Evolutionary conservation across 1,139 yeast species (phyloP).

Genomic region (Waltiozyma sp.): DNA sequence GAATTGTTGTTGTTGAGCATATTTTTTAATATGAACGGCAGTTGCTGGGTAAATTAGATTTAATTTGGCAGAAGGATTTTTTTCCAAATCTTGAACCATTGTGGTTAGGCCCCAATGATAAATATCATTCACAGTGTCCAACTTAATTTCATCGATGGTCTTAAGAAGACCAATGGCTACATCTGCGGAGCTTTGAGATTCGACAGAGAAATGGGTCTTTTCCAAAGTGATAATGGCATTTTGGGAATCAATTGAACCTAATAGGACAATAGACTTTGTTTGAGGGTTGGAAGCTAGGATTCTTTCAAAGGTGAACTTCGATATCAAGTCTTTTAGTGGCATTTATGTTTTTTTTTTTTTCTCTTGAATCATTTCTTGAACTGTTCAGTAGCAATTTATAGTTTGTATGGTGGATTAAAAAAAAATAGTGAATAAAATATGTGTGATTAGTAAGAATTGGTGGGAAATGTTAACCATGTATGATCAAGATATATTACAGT

Average conservation of each 20-base stretch:
- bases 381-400: no score
- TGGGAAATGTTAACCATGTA: no score
- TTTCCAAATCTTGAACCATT: constrained; percentile 35
- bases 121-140: constrained; percentile 64
- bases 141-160: constrained; percentile 28
- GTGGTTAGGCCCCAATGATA: constrained; percentile 69
- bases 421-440: no score
- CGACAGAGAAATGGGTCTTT: constrained; percentile 47
- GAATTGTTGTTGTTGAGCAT: constrained; percentile 43
- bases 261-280: constrained; percentile 47
- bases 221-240: constrained; percentile 68
- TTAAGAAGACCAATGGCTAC: constrained; percentile 15
- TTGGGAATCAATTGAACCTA: constrained; percentile 51
- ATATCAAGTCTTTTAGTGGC: constrained; percentile 9
- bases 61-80: constrained; percentile 54
- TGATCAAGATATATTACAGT: no score
- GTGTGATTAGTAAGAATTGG: no score
- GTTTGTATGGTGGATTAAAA: no score
- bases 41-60: constrained; percentile 88
- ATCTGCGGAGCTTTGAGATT: constrained; percentile 14
- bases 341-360: no score
- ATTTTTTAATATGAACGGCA: constrained; percentile 70
- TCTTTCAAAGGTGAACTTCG: constrained; percentile 29
- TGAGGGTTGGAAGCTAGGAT: constrained; percentile 49
- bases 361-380: no score